Evolutionary conservation across 345 rosid species (phyloP).

Genomic region (Eucalyptus paniculata): DNA sequence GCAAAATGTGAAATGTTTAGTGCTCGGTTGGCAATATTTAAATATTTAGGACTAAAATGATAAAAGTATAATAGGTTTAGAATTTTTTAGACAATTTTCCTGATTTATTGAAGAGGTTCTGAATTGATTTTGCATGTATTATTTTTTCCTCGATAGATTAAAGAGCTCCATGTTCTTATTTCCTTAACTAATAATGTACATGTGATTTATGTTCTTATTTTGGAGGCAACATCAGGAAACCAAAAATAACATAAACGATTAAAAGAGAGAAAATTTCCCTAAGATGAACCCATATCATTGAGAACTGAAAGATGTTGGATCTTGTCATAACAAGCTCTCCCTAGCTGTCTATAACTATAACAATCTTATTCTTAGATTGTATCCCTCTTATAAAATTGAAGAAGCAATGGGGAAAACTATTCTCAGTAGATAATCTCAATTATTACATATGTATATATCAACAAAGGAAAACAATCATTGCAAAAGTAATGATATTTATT

Average conservation of each 20-base stretch:
- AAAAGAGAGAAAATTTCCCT: neutral
- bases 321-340: neutral
- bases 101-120: no score
- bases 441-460: no score
- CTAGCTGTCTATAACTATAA: neutral
- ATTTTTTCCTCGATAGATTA: fast-evolving
- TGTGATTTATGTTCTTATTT: neutral
- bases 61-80: fast-evolving
- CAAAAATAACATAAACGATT: fast-evolving
- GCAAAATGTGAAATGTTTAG: no score
- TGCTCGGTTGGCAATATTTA: fast-evolving
- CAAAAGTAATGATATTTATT: no score
- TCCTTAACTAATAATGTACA: no score
- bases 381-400: neutral
- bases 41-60: fast-evolving
- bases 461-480: no score
- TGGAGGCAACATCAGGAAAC: fast-evolving
- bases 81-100: no score
- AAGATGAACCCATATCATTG: neutral
- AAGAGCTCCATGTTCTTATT: no score
- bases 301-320: neutral
- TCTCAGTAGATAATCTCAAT: no score
- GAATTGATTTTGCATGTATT: no score
- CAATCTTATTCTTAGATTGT: neutral
- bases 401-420: neutral